Percentiles rank a stretch among this genome's conserved stretches.
phyloP scores from a whole-genome alignment of 163 green algal genomes.

The Prototheca wickerhamii region DNA sequence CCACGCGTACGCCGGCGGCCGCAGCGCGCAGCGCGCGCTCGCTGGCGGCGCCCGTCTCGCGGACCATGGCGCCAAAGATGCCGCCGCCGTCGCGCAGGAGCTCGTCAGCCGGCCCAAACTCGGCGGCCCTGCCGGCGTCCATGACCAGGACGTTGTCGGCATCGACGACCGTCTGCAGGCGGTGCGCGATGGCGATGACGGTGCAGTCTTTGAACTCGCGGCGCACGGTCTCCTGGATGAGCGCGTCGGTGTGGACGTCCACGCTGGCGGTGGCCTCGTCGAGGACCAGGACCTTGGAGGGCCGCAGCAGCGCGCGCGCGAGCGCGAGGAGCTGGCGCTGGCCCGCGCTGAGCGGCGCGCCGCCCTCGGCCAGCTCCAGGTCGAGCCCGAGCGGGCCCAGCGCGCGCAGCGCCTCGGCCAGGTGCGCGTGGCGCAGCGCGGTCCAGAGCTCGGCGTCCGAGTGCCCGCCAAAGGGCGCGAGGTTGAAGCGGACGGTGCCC shows the following conservation, averaged over 20 bases:
- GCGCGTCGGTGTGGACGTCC: conserved; percentile 34
- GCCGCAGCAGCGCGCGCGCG: conserved; percentile 67
- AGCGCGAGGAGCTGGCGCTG: conserved; percentile 80
- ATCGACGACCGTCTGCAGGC: conserved; percentile 85
- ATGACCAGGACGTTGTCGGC: conserved; percentile 82
- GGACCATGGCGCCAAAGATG: conserved; percentile 37
- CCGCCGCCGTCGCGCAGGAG: conserved; percentile 36
- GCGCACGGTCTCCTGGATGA: conserved; percentile 39
- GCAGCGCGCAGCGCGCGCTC: neutral
- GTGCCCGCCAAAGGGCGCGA: conserved; percentile 73
- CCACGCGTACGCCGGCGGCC: neutral
- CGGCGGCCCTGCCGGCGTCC: conserved; percentile 52
- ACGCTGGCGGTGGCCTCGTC: conserved; percentile 71
- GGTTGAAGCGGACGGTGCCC: conserved; percentile 75
- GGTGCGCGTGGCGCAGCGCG: conserved; percentile 35
- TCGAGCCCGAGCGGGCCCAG: conserved; percentile 35
- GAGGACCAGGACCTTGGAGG: conserved; percentile 77
- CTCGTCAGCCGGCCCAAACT: conserved; percentile 55
- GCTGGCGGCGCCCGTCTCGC: conserved; percentile 23
- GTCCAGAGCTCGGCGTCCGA: conserved; percentile 64
- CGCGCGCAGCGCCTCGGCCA: conserved; percentile 9
- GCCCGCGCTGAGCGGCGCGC: conserved; percentile 42
- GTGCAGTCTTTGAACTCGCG: conserved; percentile 56
- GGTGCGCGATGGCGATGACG: conserved; percentile 73
- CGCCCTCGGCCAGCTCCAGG: conserved; percentile 55